phyloP scores from a whole-genome alignment of 768 basidiomycete genomes.

The Mycena metata region DNA sequence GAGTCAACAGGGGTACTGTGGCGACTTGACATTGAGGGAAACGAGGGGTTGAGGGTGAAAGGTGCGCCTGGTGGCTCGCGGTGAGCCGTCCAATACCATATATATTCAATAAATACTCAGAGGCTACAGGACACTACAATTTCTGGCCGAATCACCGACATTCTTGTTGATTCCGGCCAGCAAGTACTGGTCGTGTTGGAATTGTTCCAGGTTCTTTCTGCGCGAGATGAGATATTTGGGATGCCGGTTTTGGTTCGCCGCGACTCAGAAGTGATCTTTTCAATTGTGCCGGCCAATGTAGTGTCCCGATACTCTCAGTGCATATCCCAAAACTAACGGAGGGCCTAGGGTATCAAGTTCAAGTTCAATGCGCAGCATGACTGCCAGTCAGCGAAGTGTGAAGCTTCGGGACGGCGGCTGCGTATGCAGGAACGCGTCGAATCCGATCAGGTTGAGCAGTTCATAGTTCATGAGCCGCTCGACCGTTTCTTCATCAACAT shows the following conservation, averaged over 20 bases:
- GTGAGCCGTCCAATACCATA: too few relatives aligned
- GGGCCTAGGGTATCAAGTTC: background rate
- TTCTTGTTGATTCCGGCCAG: too few relatives aligned
- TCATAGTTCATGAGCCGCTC: background rate
- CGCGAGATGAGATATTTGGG: constrained; percentile 11
- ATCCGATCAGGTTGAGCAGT: background rate
- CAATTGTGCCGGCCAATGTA: background rate
- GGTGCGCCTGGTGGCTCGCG: too few relatives aligned
- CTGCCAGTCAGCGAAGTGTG: constrained; percentile 1
- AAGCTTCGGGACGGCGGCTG: constrained; percentile 4
- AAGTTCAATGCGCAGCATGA: constrained; percentile 4
- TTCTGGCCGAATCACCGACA: too few relatives aligned
- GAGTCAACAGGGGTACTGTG: too few relatives aligned
- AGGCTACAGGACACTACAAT: too few relatives aligned
- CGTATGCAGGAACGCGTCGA: constrained; percentile 4
- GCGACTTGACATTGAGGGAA: too few relatives aligned
- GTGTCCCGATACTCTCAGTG: background rate
- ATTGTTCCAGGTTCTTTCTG: too few relatives aligned
- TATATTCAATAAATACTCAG: too few relatives aligned
- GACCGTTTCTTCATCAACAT: constrained; percentile 1
- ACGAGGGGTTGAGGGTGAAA: too few relatives aligned
- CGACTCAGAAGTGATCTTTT: constrained; percentile 9
- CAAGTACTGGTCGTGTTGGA: too few relatives aligned
- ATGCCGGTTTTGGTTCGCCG: constrained; percentile 10
- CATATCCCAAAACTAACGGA: background rate